Evolutionary conservation across 2,329 filamentous ascomycete species (phyloP).

Genomic region (Coniochaeta hoffmannii): DNA sequence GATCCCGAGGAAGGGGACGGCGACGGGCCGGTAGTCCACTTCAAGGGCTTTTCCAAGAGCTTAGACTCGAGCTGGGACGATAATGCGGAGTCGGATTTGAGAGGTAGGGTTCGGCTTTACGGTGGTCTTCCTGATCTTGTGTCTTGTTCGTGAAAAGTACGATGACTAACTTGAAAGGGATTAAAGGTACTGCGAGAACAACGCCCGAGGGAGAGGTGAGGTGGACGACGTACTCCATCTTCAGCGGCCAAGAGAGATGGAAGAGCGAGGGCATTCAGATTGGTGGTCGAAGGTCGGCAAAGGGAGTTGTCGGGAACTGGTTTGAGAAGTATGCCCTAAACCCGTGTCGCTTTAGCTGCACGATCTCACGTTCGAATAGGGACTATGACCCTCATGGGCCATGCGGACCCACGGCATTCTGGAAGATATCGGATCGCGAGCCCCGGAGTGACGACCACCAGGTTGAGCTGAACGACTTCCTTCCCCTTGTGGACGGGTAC

Average conservation of each 20-base stretch:
- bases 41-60: constrained; percentile 53
- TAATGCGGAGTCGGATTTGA: constrained; percentile 59
- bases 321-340: constrained; percentile 54
- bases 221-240: constrained; percentile 64
- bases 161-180: neutral
- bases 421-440: constrained; percentile 58
- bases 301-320: constrained; percentile 69
- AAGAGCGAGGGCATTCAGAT: constrained; percentile 70
- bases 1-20: constrained; percentile 50
- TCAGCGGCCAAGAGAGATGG: constrained; percentile 62
- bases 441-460: constrained; percentile 19
- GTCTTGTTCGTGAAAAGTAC: constrained; percentile 1
- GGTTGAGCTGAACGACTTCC: constrained; percentile 16
- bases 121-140: constrained; percentile 9
- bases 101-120: constrained; percentile 38
- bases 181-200: constrained; percentile 51
- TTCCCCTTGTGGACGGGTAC: constrained; percentile 11
- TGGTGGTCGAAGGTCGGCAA: constrained; percentile 55
- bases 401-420: constrained; percentile 68
- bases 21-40: constrained; percentile 58
- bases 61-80: constrained; percentile 60
- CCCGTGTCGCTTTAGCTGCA: neutral
- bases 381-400: constrained; percentile 63
- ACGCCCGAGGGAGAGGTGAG: constrained; percentile 65
- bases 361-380: constrained; percentile 23